Evolutionary conservation across 2,329 filamentous ascomycete species (phyloP).

Genomic region (Fusarium mexicanum): DNA sequence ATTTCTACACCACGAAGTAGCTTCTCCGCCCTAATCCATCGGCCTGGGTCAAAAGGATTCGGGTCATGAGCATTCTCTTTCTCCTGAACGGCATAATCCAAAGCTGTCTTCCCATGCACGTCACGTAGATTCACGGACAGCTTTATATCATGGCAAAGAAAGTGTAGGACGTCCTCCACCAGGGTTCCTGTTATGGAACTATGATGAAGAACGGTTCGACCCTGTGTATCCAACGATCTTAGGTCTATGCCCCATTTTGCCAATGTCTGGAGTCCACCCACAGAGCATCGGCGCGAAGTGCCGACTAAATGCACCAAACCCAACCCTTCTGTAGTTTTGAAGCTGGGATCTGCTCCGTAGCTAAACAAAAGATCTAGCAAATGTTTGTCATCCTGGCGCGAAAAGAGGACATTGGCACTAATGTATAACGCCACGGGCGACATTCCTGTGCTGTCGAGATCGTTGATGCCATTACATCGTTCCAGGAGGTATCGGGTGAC

Average conservation of each 20-base stretch:
- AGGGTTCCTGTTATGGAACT: neutral
- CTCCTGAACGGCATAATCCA: neutral
- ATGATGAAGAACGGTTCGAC: neutral
- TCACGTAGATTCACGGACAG: neutral
- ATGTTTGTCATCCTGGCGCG: rapidly evolving
- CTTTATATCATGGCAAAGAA: neutral
- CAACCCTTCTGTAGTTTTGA: neutral
- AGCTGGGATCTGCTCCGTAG: neutral
- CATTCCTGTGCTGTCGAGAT: neutral
- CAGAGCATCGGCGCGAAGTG: neutral
- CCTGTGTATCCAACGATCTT: neutral
- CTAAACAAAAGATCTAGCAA: neutral
- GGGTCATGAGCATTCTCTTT: neutral
- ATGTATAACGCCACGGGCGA: neutral
- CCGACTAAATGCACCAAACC: neutral
- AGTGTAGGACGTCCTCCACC: neutral
- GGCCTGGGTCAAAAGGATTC: neutral
- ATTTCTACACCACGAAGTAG: neutral
- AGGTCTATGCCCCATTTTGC: neutral
- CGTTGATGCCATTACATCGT: neutral
- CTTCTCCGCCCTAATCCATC: neutral
- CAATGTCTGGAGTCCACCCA: neutral
- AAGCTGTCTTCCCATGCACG: neutral
- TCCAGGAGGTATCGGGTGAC: neutral
- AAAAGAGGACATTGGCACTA: neutral